These are phyloP conservation scores for Vaccinium corymbosum DNA, from an alignment of 148 eudicot species.

Conservation along the genomic window DNA sequence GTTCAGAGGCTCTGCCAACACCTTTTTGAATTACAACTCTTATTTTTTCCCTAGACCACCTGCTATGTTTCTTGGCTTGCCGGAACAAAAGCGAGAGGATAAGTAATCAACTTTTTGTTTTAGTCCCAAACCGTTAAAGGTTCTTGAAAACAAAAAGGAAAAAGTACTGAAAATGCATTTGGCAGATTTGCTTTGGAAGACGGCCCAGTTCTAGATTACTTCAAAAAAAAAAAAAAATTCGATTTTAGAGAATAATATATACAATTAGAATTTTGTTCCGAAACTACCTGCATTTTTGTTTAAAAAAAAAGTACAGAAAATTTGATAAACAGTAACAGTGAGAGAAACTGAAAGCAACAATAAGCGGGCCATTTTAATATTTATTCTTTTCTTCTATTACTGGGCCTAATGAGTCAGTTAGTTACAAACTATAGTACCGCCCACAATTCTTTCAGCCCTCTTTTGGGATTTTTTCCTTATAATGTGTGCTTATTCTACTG, in stretches of 20 bases:
- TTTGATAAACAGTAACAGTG: background rate
- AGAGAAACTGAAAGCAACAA: background rate
- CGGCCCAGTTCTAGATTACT: background rate
- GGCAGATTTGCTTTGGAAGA: background rate
- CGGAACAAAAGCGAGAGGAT: background rate
- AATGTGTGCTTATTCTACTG: background rate
- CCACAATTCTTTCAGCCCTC: background rate
- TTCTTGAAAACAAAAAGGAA: background rate
- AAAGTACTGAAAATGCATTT: background rate
- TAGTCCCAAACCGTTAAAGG: background rate
- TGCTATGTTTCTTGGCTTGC: slow-evolving; percentile 1
- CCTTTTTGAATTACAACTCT: background rate
- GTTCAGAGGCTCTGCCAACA: background rate
- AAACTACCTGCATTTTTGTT: background rate
- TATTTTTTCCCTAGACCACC: background rate
- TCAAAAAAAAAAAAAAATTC: background rate
- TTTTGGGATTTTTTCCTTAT: background rate
- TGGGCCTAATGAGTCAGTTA: background rate
- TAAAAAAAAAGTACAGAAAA: background rate
- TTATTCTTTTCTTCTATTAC: background rate
- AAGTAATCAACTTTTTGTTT: background rate
- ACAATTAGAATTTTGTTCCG: background rate
- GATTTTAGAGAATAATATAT: background rate
- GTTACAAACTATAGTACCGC: background rate
- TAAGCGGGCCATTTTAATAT: background rate